phyloP scores from a whole-genome alignment of 306 rosid genomes.

The Sechiopsis laciniata region DNA sequence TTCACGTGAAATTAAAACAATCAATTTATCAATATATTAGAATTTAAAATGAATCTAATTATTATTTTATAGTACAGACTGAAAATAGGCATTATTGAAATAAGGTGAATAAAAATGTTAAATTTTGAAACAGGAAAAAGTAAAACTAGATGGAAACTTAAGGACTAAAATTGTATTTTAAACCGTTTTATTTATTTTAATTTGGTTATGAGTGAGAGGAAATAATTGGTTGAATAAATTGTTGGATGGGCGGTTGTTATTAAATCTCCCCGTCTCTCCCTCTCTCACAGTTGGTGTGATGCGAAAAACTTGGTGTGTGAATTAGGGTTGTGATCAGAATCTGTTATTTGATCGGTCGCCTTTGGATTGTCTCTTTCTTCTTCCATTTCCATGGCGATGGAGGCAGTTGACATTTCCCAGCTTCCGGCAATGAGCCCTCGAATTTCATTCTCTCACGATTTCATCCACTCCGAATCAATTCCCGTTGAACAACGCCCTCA shows the following conservation, averaged over 20 bases:
- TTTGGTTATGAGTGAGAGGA: not conserved
- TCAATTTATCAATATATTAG: no score
- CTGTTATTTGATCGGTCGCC: not conserved
- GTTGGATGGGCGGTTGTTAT: not conserved
- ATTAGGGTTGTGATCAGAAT: not conserved
- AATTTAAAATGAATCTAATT: no score
- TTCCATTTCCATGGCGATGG: conserved; percentile 30
- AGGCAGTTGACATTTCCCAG: conserved; percentile 47
- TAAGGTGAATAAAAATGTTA: no score
- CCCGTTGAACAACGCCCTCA: conserved; percentile 56
- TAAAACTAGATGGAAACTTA: no score
- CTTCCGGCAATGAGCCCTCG: conserved; percentile 50
- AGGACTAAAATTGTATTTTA: no score
- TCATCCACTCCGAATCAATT: conserved; percentile 47
- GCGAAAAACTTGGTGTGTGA: no score
- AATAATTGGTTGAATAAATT: not conserved
- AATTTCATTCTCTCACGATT: conserved; percentile 77
- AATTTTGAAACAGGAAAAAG: no score
- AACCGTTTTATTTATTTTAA: no score
- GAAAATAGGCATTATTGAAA: no score
- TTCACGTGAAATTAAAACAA: no score
- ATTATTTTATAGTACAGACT: no score
- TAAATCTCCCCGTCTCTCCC: not conserved
- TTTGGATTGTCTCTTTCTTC: not conserved
- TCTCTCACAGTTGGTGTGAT: no score